Base-by-base conservation (phyloP, 2,329 filamentous ascomycete species). In the Epichloe sylvatica region DNA sequence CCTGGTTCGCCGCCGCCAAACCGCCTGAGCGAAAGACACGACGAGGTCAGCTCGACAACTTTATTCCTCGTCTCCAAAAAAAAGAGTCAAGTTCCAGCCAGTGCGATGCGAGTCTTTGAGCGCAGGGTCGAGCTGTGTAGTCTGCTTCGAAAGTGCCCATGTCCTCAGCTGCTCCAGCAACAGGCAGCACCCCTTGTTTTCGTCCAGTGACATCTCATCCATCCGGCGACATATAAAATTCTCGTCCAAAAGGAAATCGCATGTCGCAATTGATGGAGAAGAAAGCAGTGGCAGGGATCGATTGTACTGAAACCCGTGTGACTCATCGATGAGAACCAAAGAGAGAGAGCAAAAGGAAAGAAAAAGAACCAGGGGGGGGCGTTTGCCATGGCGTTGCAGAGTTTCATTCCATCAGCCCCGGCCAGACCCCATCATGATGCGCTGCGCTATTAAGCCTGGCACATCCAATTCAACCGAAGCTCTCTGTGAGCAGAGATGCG, bases 261-360 rank as follows among this genome's bases (percentile, higher is more conserved):
- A 37, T 43, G 23, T 47, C 36, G 33, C 43, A 17, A 33, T 13
- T 3, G 15, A 49, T 15, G 23, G 36, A 34, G 5, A n/a, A 12
- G 9, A 15, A 45, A 38, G 37, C 42, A 12, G 19, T 40, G 58
- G 56, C 50, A 55, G 47, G 52, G 47, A 47, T 50, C 30, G 19
- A 45, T 41, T 53, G 46, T 43, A 52, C 46, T 53, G 51, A 55
- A 55, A 57, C 55, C 37, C 39, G 52, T 56, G 51, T 58, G 56
- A 58, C 56, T 58, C 56, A 58, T 53, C 38, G 44, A 36, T 43
- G 17, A n/a, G 45, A 25, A 41, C 25, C 43, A 49, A 46, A 49
- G 47, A 51, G 50, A 51, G 50, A 52, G 54, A 45, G 52, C 49
- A 52, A 37, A 49, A 53, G 51, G 30, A n/a, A 39, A 37, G 21